These are phyloP conservation scores for Clitopilus hobsonii DNA, from an alignment of 768 basidiomycete genomes.

Conservation along the genomic window DNA sequence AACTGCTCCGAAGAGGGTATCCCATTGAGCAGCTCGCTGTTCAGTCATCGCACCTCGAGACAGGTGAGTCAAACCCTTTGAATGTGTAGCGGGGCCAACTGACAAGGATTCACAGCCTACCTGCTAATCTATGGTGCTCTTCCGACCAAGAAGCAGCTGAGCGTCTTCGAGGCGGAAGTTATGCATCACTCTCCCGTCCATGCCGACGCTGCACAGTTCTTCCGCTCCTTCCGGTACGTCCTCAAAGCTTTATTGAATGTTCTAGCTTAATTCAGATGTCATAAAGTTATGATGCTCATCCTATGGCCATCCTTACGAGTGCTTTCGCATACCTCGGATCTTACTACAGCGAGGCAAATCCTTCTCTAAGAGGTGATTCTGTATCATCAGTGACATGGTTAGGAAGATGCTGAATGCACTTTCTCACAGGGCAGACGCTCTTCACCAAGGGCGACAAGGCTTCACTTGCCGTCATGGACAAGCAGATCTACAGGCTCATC, in stretches of 20 bases:
- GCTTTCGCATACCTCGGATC: conserved; percentile 87
- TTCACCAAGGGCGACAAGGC: conserved; percentile 62
- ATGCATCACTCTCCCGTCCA: conserved; percentile 71
- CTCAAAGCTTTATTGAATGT: conserved; percentile 6
- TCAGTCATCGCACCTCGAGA: conserved; percentile 76
- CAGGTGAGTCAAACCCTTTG: conserved; percentile 23
- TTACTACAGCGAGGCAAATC: conserved; percentile 86
- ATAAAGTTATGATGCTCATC: conserved; percentile 83
- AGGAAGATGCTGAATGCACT: neutral
- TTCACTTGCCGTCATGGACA: conserved; percentile 81
- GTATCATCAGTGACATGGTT: neutral
- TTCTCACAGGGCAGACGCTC: conserved; percentile 60
- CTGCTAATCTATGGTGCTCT: conserved; percentile 86
- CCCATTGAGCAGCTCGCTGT: conserved; percentile 89
- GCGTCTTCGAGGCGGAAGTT: conserved; percentile 68
- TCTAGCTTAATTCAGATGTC: neutral
- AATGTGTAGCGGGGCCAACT: neutral
- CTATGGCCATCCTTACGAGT: conserved; percentile 86
- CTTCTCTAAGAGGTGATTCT: conserved; percentile 68
- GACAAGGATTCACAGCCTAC: conserved; percentile 42
- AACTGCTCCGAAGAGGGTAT: conserved; percentile 65
- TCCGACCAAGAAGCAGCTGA: conserved; percentile 57
- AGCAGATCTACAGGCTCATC: conserved; percentile 85
- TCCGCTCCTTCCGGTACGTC: conserved; percentile 56
- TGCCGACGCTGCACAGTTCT: conserved; percentile 65